Evolutionary conservation across 352 stramenopile species (phyloP).

Genomic region (Stephanocyclus meneghinianus): DNA sequence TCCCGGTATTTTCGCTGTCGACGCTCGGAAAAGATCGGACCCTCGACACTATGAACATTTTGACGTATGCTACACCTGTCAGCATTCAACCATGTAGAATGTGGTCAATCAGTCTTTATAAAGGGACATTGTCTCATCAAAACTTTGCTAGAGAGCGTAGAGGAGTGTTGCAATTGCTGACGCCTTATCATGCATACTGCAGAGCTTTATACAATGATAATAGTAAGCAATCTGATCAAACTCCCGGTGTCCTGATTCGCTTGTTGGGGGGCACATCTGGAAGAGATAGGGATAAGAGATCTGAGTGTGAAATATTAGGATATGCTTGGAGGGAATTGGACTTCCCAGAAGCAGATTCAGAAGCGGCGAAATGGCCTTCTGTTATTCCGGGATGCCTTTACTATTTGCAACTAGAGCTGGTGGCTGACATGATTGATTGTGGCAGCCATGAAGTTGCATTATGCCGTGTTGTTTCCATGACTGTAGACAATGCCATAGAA

Average conservation of each 20-base stretch:
- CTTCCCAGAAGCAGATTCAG: neutral
- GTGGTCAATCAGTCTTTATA: conserved; percentile 76
- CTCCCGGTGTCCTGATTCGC: conserved; percentile 34
- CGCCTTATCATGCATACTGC: conserved; percentile 33
- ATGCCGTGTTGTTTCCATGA: conserved; percentile 55
- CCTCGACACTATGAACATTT: conserved; percentile 76
- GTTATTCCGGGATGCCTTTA: conserved; percentile 69
- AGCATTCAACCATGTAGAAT: conserved; percentile 65
- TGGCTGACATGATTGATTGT: conserved; percentile 52
- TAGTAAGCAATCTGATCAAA: neutral
- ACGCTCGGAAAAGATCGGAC: conserved; percentile 50
- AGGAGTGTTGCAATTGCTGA: conserved; percentile 74
- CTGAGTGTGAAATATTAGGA: conserved; percentile 48
- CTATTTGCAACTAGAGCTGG: conserved; percentile 63
- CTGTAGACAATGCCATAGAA: conserved; percentile 18
- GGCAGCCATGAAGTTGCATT: conserved; percentile 68
- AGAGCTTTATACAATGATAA: neutral
- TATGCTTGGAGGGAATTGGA: conserved; percentile 49
- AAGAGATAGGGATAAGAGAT: conserved; percentile 63
- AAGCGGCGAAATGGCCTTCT: conserved; percentile 26
- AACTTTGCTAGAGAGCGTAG: conserved; percentile 64
- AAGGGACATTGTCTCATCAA: conserved; percentile 64
- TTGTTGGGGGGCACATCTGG: conserved; percentile 71
- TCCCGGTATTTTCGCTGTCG: conserved; percentile 74
- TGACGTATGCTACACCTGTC: conserved; percentile 79